A percentile compares a stretch with the other conserved stretches of the same genome.
These are phyloP conservation scores for Annulohypoxylon bovei DNA, from an alignment of 495 filamentous ascomycete species.

Conservation along the genomic window DNA sequence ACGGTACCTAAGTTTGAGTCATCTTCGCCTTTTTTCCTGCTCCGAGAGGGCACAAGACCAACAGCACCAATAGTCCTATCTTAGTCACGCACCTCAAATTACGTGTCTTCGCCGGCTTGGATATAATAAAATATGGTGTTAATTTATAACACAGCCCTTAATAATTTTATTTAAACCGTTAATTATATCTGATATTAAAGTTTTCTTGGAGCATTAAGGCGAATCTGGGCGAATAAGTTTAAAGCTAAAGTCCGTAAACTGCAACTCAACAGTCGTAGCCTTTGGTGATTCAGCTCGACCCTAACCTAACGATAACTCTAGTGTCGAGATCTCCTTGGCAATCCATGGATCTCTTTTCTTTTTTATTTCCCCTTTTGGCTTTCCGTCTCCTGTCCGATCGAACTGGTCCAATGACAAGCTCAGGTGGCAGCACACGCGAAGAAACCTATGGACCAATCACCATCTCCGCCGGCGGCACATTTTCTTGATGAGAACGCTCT, in stretches of 20 bases:
- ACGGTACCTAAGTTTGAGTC: slow-evolving; percentile 1
- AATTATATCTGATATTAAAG: not conserved
- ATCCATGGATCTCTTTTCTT: not conserved
- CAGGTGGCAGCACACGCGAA: slow-evolving; percentile 34
- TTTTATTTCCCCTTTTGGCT: slow-evolving; percentile 1
- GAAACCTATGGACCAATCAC: slow-evolving; percentile 31
- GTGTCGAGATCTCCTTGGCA: not conserved
- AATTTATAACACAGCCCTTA: not conserved
- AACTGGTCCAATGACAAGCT: slow-evolving; percentile 35
- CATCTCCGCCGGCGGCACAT: slow-evolving; percentile 20
- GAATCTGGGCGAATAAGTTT: not conserved
- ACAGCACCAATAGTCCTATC: not conserved
- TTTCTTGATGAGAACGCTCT: slow-evolving; percentile 10
- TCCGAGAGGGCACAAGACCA: slow-evolving; percentile 21
- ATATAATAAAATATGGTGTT: not conserved
- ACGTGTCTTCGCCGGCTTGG: not conserved
- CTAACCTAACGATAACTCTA: not conserved
- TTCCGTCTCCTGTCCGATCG: not conserved
- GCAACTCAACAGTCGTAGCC: not conserved
- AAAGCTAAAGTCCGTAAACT: not conserved
- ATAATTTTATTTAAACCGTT: not conserved
- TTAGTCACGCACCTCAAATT: slow-evolving; percentile 15
- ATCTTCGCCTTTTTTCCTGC: slow-evolving; percentile 9
- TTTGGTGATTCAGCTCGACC: not conserved
- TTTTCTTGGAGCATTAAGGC: not conserved